Base-by-base conservation (phyloP, 208 protist species). In the Vickermania spadyakhi region DNA sequence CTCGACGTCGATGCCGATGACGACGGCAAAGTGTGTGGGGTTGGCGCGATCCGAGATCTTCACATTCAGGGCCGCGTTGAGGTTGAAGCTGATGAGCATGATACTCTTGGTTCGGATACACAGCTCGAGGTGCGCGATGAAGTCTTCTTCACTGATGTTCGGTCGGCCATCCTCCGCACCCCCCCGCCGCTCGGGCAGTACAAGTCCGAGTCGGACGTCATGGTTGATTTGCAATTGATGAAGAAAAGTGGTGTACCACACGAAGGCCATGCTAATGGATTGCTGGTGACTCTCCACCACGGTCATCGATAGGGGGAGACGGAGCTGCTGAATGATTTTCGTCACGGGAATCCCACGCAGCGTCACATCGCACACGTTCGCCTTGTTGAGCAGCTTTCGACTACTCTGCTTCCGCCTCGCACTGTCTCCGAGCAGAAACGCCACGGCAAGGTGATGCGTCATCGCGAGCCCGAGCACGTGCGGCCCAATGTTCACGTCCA, bases 391-490 rank as follows among this genome's bases (percentile, higher is more conserved):
- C 18, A 86, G 52, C 60, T 75, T 79, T 31, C 68, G 68, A 61
- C 65, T 79, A 52, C 74, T 84, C 62, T 89, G 75, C 70, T 78
- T 82, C 3, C 75, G 70, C 11, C 82, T 75, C 3, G 77, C 73
- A 14, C 30, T 74, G 62, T 86, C 73, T 53, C 74, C 81, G 30
- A 91, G 68, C 31, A 95, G 56, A 56, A 86, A 84, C 29, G 76
- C 79, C 13, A 84, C 69, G 22, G 76, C 74, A 65, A 95, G 77
- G 71, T 95, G 88, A 64, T 95, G 88, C 75, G 90, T 60, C 63
- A 95, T 86, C 57, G 84, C 77, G n/a, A 95, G 77, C 26, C 88
- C 88, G 1, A 95, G 75, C 58, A 95, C 71, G 73, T 95, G 88
- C 28, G 88, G 81, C 18, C 83, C 77, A 52, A 95, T 83, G 55